These are phyloP conservation scores for Ceratocystis harringtonii DNA, from an alignment of 2,329 filamentous ascomycete genomes.

Conservation along the genomic window DNA sequence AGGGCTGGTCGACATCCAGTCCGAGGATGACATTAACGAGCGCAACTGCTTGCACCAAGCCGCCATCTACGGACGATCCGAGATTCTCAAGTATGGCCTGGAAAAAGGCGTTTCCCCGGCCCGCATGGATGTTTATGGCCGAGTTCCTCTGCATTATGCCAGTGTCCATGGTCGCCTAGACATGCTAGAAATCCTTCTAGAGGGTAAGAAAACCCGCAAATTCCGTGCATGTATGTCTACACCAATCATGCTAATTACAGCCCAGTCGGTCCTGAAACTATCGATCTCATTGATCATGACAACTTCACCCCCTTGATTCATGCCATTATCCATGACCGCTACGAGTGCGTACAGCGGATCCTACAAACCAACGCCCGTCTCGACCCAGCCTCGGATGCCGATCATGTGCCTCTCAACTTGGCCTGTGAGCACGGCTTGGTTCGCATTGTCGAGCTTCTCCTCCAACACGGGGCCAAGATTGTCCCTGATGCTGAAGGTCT, in stretches of 20 bases:
- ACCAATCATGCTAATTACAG: neutral
- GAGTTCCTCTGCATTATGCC: constrained; percentile 87
- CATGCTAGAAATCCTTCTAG: constrained; percentile 61
- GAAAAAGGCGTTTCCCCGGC: constrained; percentile 59
- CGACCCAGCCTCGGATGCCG: constrained; percentile 69
- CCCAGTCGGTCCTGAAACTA: constrained; percentile 54
- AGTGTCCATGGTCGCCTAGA: constrained; percentile 84
- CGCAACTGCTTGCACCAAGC: constrained; percentile 92
- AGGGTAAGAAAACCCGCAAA: constrained; percentile 30
- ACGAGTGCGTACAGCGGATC: constrained; percentile 65
- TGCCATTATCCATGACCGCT: constrained; percentile 75
- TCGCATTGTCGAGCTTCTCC: constrained; percentile 67
- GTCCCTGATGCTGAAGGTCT: constrained; percentile 92
- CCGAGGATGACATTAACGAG: constrained; percentile 95
- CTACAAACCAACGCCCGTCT: constrained; percentile 68
- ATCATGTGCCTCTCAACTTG: constrained; percentile 86
- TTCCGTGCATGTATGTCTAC: neutral
- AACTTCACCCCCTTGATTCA: constrained; percentile 95
- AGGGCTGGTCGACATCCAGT: constrained; percentile 72
- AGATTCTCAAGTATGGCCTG: constrained; percentile 65
- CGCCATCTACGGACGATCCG: constrained; percentile 77
- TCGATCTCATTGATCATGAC: constrained; percentile 84
- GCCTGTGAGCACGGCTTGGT: constrained; percentile 87
- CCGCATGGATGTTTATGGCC: constrained; percentile 80
- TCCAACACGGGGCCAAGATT: constrained; percentile 66